Evolutionary conservation across 768 basidiomycete genomes (phyloP).

Genomic region (Podaxis sp.): DNA sequence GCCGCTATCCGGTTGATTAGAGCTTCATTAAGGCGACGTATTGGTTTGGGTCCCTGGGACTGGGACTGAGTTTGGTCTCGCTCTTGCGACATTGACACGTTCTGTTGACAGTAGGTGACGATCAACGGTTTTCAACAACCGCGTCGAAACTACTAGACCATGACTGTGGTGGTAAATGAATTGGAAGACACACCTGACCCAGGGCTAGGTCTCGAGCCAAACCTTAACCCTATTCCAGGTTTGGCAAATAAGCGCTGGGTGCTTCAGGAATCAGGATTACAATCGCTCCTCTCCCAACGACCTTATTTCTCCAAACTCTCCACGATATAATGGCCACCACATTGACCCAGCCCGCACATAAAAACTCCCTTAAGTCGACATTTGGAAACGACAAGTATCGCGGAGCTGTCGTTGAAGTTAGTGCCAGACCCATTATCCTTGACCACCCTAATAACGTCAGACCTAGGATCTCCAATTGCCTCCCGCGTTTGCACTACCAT

Average conservation of each 20-base stretch:
- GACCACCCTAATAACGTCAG: neutral
- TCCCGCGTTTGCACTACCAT: conserved; percentile 82
- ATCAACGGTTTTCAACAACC: neutral
- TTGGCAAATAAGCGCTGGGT: conserved; percentile 1
- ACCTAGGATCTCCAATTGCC: conserved; percentile 75
- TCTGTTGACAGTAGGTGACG: neutral
- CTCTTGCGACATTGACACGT: neutral
- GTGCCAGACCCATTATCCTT: conserved; percentile 10
- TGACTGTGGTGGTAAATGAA: neutral
- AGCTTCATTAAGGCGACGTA: conserved; percentile 74
- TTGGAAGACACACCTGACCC: too few relatives aligned
- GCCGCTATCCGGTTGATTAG: conserved; percentile 91
- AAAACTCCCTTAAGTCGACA: conserved; percentile 14
- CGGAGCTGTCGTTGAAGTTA: conserved; percentile 88
- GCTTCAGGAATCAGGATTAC: neutral
- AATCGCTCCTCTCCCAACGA: neutral
- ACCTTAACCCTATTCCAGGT: conserved; percentile 14
- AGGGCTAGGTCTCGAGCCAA: too few relatives aligned
- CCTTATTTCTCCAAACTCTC: neutral
- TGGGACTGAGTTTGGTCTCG: neutral
- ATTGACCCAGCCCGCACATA: conserved; percentile 16
- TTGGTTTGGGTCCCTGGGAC: conserved; percentile 37
- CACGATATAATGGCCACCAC: conserved; percentile 20
- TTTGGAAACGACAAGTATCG: conserved; percentile 60
- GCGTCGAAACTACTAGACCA: neutral